A percentile compares a stretch with the other conserved stretches of the same genome.
Evolutionary conservation across 192 early-diverging fungal species (phyloP).

Genomic region (Coemansia sp.): DNA sequence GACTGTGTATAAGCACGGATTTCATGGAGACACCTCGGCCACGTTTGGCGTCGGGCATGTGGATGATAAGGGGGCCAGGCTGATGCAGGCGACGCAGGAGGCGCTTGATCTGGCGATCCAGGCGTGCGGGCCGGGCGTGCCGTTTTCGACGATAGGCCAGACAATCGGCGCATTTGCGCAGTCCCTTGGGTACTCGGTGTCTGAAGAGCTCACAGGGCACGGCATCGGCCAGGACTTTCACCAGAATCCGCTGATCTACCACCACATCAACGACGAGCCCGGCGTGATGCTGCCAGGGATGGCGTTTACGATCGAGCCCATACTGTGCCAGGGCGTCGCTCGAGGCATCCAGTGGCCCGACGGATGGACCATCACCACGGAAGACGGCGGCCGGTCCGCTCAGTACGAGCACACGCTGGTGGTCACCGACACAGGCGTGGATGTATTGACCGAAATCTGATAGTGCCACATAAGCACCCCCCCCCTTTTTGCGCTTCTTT

Average conservation of each 20-base stretch:
- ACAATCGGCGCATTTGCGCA: conserved; percentile 54
- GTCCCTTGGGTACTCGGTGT: conserved; percentile 59
- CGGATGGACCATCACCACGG: conserved; percentile 76
- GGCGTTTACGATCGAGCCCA: conserved; percentile 88
- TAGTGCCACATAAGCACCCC: too few species aligned
- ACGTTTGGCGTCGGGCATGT: conserved; percentile 63
- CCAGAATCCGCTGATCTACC: conserved; percentile 75
- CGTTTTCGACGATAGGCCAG: conserved; percentile 64
- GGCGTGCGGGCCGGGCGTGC: conserved; percentile 71
- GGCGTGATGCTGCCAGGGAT: conserved; percentile 72
- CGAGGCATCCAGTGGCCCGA: conserved; percentile 78
- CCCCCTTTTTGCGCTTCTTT: conserved; percentile 11
- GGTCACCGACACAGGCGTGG: conserved; percentile 60
- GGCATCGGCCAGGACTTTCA: conserved; percentile 85
- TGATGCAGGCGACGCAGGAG: conserved; percentile 60
- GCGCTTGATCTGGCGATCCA: conserved; percentile 60
- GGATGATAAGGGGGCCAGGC: conserved; percentile 54
- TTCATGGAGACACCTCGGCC: conserved; percentile 70
- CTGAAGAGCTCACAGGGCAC: conserved; percentile 78
- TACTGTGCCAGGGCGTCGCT: conserved; percentile 75
- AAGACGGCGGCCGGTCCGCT: conserved; percentile 78
- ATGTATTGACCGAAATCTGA: conserved; percentile 58
- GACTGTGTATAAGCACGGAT: conserved; percentile 64
- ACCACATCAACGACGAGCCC: conserved; percentile 70
- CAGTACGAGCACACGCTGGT: conserved; percentile 87